Base-by-base conservation (phyloP, 768 basidiomycete genomes). In the Russula brevipes region DNA sequence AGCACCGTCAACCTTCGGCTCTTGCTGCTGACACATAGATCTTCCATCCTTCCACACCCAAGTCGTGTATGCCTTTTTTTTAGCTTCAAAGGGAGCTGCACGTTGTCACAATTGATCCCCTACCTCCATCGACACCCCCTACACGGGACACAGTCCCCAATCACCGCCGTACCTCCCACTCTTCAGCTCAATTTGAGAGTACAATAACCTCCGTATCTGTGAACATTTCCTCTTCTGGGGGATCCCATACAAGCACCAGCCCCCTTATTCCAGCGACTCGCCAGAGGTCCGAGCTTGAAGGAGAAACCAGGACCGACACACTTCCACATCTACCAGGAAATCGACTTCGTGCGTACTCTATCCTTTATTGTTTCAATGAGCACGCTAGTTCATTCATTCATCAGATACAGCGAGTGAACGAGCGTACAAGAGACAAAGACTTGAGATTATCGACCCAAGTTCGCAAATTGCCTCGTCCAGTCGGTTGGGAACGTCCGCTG, bases 351-450 rank as follows among this genome's bases (percentile, higher is more conserved):
- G 51, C 49, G 66, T 52, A 30, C 14, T 56, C n/a, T 50, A 30
- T 31, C n/a, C 39, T 54, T 54, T 46, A 8, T 53, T 45, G 24
- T 58, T 42, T 39, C 12, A 50, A 24, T 24, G 7, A 35, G 17
- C 17, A 35, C n/a, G 49, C 52, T 24, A 36, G 16, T 66, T 61
- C 44, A 44, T 46, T 56, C 54, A 46, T 36, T 36, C 17, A 38
- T 41, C 47, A 68, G 67, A 59, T 60, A 59, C 56, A 53, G 55
- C 69, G 41, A 66, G 42, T 38, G 68, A 69, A 56, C 64, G 67
- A 73, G 83, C 84, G 68, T 81, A 81, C 76, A 89, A 89, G 80
- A 81, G 87, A 79, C 86, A 86, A 78, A 81, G 87, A 75, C 77
- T 81, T 71, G 79, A 80, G 70, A 78, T 70, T 68, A 72, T 73